Base-by-base conservation (phyloP, 129 eudicot species). In the Chrysanthemum makinoi region DNA sequence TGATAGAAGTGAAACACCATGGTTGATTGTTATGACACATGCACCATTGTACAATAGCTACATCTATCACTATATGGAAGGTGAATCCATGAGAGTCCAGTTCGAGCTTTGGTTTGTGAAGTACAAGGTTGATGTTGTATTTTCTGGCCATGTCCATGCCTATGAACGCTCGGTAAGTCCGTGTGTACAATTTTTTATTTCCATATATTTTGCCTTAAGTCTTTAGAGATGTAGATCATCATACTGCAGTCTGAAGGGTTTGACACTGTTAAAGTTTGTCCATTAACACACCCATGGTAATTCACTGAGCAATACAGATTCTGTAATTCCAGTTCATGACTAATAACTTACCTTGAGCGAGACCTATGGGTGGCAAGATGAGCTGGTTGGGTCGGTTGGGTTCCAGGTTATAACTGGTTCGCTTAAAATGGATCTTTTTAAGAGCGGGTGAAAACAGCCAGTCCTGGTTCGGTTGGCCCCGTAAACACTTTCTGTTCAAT, bases 111-210 rank as follows among this genome's bases (percentile, higher is more conserved):
- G 83, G 85, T 84, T 87, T 72, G 85, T 84, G 3, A 56, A 87
- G 67, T 79, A 76, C 77, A 87, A 87, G 72, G 93, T 84, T 17
- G 89, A 87, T 71, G 70, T 82, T 8, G 93, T 87, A 35, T 87
- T 87, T 70, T 80, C 93, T 19, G 93, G 93, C 47, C 93, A 87
- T 70, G 93, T 87, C 52, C 93, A 87, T 70, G 93, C 93, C 16
- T 87, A 87, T n/a, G 93, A 87, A 65, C 79, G 89, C 72, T 79
- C 85, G 28, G 93, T 87, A 66, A 69, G 83, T 81, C 57, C 35
- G 24, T 19, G 33, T 10, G 28, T 7, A 10, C n/a, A 12, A 65
- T 75, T 14, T 4, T 44, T 66, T n/a, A n/a, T n/a, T 57, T 47
- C 13, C 12, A n/a, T 55, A 11, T 28, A 28, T 28, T 28, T 26